These are phyloP conservation scores for Solanum chiquidenum DNA, from an alignment of 257 asterid genomes.

Conservation along the genomic window DNA sequence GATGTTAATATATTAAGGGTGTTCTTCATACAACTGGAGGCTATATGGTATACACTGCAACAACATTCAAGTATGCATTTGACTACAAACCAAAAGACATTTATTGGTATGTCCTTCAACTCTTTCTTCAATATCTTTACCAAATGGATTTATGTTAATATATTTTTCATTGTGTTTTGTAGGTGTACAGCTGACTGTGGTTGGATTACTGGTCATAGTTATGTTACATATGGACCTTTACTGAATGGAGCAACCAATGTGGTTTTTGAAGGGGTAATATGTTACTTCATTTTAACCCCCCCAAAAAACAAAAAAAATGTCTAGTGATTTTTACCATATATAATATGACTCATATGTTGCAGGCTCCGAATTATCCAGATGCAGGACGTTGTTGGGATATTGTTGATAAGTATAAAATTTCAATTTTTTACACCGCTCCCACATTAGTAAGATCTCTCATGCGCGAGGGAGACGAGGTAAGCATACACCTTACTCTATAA, in stretches of 20 bases:
- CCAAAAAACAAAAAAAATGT: neutral
- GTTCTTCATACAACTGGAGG: conserved; percentile 99
- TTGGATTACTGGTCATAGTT: conserved; percentile 98
- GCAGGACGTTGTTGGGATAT: conserved; percentile 95
- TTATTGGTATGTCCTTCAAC: conserved; percentile 53
- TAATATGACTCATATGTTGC: conserved; percentile 1
- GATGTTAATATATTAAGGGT: conserved; percentile 52
- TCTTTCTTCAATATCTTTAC: neutral
- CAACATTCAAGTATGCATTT: conserved; percentile 90
- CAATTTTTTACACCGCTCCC: conserved; percentile 94
- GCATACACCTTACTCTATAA: conserved; percentile 6
- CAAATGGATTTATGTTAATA: neutral
- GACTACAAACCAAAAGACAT: conserved; percentile 85
- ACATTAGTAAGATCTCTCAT: conserved; percentile 91
- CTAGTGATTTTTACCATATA: neutral
- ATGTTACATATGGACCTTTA: conserved; percentile 94
- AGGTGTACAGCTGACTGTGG: conserved; percentile 99
- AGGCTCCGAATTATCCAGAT: conserved; percentile 93
- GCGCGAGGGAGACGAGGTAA: conserved; percentile 96
- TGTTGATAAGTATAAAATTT: conserved; percentile 85
- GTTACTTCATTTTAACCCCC: neutral
- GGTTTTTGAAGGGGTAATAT: conserved; percentile 87
- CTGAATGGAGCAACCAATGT: conserved; percentile 77
- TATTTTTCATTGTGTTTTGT: neutral
- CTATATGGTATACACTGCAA: conserved; percentile 90